Conservation (phyloP, 306 rosid genomes). For the Betula pendula region DNA sequence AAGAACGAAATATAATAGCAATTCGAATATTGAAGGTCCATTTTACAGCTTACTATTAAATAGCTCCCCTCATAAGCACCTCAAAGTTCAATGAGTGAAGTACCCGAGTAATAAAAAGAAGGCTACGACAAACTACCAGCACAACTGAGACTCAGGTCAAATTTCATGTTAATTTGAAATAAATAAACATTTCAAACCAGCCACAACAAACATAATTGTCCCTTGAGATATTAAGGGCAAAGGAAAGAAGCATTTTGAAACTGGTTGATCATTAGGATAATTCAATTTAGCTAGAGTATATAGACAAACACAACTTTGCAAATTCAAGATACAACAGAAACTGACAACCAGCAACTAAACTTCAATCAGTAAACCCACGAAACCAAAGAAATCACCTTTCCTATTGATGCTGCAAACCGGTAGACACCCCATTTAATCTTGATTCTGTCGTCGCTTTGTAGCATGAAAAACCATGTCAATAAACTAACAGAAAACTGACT, state of each 20-base stretch:
- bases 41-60: neutral
- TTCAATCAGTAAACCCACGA: neutral
- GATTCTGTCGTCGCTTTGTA: neutral
- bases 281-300: neutral
- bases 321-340: neutral
- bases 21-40: neutral
- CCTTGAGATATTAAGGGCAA: neutral
- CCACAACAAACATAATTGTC: neutral
- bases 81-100: neutral
- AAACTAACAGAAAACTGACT: neutral
- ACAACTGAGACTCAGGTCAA: no score
- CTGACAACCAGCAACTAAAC: neutral
- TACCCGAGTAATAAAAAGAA: no score
- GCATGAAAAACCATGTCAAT: neutral
- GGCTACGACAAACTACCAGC: neutral
- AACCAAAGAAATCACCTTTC: neutral
- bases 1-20: neutral
- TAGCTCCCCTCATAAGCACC: neutral
- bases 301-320: neutral
- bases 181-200: neutral
- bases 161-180: neutral
- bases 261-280: neutral
- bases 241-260: neutral
- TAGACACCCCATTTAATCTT: neutral
- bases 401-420: neutral